Base-by-base conservation (phyloP, 2,329 filamentous ascomycete species). In the Trichoderma afroharzianum region DNA sequence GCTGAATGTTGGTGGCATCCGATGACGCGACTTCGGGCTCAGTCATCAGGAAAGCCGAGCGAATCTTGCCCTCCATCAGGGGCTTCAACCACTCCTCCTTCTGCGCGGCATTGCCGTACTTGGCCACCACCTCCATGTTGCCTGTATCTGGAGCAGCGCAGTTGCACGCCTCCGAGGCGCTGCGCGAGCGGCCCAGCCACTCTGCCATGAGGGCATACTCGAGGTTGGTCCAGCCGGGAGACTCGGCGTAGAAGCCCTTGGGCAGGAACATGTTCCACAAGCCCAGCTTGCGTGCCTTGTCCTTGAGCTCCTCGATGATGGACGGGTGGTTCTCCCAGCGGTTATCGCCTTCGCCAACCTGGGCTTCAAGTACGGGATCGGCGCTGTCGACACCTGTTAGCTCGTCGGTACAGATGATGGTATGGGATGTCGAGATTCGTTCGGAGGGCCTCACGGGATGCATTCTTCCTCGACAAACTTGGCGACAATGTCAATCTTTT, bases 211-310 rank as follows among this genome's bases (percentile, higher is more conserved):
- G 85, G 14, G 95, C 96, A 80, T 99, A 99, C 83, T 99, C 96
- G 74, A 99, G 86, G 83, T 98, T 99, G 72, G 91, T 93, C 85
- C 94, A 98, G 39, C 96, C 96, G 28, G 95, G 94, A 1, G 94
- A 97, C 84, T 98, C 93, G 81, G 92, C 93, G 87, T 98, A 98
- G 84, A 98, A 95, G 77, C 91, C 94, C 85, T 93, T 95, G 75
- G 96, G 93, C 76, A 99, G 83, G 86, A 99, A 99, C 91, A 99
- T 92, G 84, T 99, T 99, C 96, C 96, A 99, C 59, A 99, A 86
- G 1, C 95, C 96, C 30, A 97, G 88, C 76, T 92, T 87, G 79
- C 87, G 88, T 58, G 95, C 96, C 81, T 94, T 93, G 75, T 83
- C 85, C 88, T 98, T 98, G 77, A 99, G 88, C 70, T 96, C 91